Conservation (phyloP, 371 early-diverging fungal species). For the Vairimorpha ceranae region DNA sequence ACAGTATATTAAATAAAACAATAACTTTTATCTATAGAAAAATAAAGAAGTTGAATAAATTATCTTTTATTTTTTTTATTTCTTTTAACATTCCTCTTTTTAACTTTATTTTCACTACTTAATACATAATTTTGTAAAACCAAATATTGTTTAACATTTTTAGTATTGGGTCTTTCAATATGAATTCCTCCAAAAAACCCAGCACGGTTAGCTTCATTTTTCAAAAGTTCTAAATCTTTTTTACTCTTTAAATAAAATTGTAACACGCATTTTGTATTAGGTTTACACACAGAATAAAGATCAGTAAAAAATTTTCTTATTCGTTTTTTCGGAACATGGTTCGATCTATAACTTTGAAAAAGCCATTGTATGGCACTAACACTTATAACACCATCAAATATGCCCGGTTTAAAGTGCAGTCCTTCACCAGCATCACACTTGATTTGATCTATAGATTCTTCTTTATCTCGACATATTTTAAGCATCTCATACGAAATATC, state of each 20-base stretch:
- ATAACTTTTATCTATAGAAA: no score
- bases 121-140: constrained; percentile 66
- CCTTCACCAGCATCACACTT: constrained; percentile 88
- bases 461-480: constrained; percentile 17
- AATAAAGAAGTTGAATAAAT: neutral
- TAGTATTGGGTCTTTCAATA: constrained; percentile 86
- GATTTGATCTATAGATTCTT: constrained; percentile 34
- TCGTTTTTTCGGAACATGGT: constrained; percentile 74
- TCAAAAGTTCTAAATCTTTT: constrained; percentile 81
- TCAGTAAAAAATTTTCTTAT: constrained; percentile 81
- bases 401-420: constrained; percentile 81
- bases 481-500: constrained; percentile 89
- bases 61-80: constrained; percentile 8
- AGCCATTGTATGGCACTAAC: constrained; percentile 97
- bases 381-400: constrained; percentile 93
- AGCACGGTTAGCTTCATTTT: constrained; percentile 72
- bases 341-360: constrained; percentile 80
- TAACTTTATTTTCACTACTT: neutral
- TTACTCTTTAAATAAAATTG: constrained; percentile 96
- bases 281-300: constrained; percentile 73
- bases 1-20: no score
- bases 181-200: constrained; percentile 92
- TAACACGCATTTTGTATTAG: constrained; percentile 84
- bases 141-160: constrained; percentile 85
- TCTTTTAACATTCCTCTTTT: neutral